These are phyloP conservation scores for Salix exigua DNA, from an alignment of 345 rosid species.

Conservation along the genomic window DNA sequence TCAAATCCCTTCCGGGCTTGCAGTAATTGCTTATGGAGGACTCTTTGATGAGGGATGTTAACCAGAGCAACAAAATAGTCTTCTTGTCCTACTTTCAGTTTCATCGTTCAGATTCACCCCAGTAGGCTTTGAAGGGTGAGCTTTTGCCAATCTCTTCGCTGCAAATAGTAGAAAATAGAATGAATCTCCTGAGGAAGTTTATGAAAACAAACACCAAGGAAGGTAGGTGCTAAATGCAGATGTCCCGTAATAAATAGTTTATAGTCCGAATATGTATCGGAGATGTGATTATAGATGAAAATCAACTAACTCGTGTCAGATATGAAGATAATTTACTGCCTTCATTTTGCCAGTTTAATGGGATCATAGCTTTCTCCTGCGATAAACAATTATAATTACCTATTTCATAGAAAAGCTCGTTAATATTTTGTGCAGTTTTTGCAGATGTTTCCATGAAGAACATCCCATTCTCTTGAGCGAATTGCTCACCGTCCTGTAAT, in stretches of 20 bases:
- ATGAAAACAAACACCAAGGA: background rate
- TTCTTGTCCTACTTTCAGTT: slow-evolving; percentile 33
- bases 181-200: background rate
- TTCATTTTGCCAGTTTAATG: background rate
- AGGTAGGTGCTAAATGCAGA: too few relatives aligned
- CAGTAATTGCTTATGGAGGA: background rate
- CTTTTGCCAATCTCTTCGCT: slow-evolving; percentile 50
- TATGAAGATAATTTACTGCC: background rate
- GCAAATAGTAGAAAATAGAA: slow-evolving; percentile 15
- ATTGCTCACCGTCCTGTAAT: slow-evolving; percentile 32
- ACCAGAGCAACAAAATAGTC: slow-evolving; percentile 43
- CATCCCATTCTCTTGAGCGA: slow-evolving; percentile 43
- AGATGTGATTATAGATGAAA: background rate
- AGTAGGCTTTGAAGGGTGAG: slow-evolving; percentile 37
- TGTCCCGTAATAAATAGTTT: background rate
- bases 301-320: background rate
- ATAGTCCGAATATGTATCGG: background rate
- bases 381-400: slow-evolving; percentile 15
- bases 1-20: background rate
- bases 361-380: background rate
- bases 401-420: slow-evolving; percentile 40
- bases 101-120: slow-evolving; percentile 40
- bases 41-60: slow-evolving; percentile 16
- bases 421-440: slow-evolving; percentile 35
- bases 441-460: slow-evolving; percentile 45